phyloP scores from a whole-genome alignment of 2,329 filamentous ascomycete species.

The Hymenoscyphus infarciens region DNA sequence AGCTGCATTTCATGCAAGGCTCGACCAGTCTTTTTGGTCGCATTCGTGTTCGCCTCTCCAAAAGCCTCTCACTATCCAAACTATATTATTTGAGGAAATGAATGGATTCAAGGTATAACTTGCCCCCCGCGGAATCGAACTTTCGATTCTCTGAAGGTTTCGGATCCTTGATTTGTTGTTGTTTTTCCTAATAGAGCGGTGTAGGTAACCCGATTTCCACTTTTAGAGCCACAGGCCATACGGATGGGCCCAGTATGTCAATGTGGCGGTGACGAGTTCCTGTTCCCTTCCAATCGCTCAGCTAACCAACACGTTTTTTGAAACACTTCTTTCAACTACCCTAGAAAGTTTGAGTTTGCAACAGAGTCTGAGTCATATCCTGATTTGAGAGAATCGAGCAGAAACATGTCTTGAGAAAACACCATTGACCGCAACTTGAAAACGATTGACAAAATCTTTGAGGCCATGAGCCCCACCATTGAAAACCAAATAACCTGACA shows the following conservation, averaged over 20 bases:
- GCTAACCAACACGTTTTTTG: neutral
- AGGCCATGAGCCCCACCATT: neutral
- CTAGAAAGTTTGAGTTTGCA: neutral
- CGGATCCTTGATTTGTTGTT: too few relatives aligned
- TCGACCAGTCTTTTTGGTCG: constrained; percentile 12
- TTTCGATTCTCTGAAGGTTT: too few relatives aligned
- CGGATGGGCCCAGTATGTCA: neutral
- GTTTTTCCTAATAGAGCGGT: too few relatives aligned
- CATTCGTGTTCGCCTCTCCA: neutral
- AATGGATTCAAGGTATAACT: too few relatives aligned
- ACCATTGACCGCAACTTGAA: neutral
- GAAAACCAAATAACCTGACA: neutral
- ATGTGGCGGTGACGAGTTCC: constrained; percentile 6
- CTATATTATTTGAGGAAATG: too few relatives aligned
- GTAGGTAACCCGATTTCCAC: constrained; percentile 4
- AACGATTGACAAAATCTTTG: neutral
- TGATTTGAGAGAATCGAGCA: neutral
- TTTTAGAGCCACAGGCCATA: neutral
- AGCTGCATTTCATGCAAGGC: constrained; percentile 22
- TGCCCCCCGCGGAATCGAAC: too few relatives aligned
- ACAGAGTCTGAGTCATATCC: neutral
- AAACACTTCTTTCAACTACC: constrained; percentile 3
- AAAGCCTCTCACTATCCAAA: neutral
- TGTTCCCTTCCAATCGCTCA: neutral
- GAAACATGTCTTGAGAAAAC: neutral